Base-by-base conservation (phyloP, 2,329 filamentous ascomycete species). In the Neopestalotiopsis sp. region DNA sequence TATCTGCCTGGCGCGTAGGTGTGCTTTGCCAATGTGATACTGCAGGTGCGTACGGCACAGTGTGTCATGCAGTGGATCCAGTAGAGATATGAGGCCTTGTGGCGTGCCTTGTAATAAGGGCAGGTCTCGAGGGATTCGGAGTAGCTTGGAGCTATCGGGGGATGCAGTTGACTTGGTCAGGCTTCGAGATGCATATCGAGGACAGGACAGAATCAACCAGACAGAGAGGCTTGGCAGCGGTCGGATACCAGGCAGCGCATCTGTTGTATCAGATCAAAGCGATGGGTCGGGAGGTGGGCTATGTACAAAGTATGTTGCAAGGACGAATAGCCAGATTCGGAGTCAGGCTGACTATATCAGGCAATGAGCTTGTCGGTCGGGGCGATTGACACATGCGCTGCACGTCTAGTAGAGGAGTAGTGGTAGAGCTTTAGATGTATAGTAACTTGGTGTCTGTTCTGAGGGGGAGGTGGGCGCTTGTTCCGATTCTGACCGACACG, bases 311-410 rank as follows among this genome's bases (percentile, higher is more conserved):
- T 28, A 40, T 34, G 49, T 38, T 58, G 61, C 32, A 59, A 53
- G 45, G 30, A 65, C 67, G 67, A 56, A 61, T 68, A 56, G 45
- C 67, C 67, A 57, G 67, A 61, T 65, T 68, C 53, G 67, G 67
- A 20, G 59, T 62, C 24, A 28, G 49, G 53, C 28, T 28, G 63
- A 49, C 28, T 64, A 61, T 38, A 68, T 65, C 56, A 59, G 62
- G 58, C 20, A 61, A 61, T n/a, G 30, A 59, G 53, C 57, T 65
- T 38, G 61, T 62, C 59, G 59, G 59, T 38, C 59, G 30, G 24
- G 34, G 28, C 45, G 45, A 42, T 32, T 20, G 63, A 65, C 38
- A 56, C 30, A 65, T 34, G 28, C n/a, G 53, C n/a, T 28, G 40
- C 49, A 30, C n/a, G 24, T 66, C 28, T 32, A 64, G 49, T 40